Evolutionary conservation across 139 green algal genomes (phyloP).

Genomic region (Nannochloris sp.): DNA sequence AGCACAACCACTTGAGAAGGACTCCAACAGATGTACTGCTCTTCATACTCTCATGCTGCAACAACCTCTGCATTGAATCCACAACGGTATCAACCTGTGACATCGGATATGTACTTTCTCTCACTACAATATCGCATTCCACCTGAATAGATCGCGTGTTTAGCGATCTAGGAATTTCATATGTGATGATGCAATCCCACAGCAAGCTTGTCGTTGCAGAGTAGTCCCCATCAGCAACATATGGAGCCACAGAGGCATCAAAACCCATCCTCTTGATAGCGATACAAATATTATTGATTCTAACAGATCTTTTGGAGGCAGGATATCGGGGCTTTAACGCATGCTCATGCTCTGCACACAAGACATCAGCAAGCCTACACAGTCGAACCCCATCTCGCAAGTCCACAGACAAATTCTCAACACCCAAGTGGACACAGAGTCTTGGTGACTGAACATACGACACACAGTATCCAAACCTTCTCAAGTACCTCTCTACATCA

Average conservation of each 20-base stretch:
- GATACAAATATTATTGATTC: constrained; percentile 45
- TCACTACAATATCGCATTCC: not conserved
- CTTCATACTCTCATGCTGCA: too few species aligned
- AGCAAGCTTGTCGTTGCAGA: constrained; percentile 50
- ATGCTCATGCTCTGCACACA: not conserved
- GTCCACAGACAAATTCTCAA: constrained; percentile 54
- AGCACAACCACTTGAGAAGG: too few species aligned
- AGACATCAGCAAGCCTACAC: constrained; percentile 51
- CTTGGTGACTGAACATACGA: constrained; percentile 50
- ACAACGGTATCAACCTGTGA: not conserved
- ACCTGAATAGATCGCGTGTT: not conserved
- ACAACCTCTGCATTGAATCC: too few species aligned
- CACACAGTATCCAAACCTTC: constrained; percentile 51
- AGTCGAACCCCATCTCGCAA: constrained; percentile 62
- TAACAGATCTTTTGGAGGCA: constrained; percentile 27
- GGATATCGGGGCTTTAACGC: constrained; percentile 29
- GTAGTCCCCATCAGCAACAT: constrained; percentile 54
- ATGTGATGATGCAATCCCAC: constrained; percentile 29
- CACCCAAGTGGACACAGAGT: constrained; percentile 51
- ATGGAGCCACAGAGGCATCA: constrained; percentile 16
- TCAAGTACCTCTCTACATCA: constrained; percentile 60
- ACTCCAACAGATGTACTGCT: too few species aligned
- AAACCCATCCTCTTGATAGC: constrained; percentile 27
- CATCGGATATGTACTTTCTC: not conserved
- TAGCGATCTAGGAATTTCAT: not conserved